These are phyloP conservation scores for Hevea brasiliensis DNA, from an alignment of 345 rosid species.

Conservation along the genomic window DNA sequence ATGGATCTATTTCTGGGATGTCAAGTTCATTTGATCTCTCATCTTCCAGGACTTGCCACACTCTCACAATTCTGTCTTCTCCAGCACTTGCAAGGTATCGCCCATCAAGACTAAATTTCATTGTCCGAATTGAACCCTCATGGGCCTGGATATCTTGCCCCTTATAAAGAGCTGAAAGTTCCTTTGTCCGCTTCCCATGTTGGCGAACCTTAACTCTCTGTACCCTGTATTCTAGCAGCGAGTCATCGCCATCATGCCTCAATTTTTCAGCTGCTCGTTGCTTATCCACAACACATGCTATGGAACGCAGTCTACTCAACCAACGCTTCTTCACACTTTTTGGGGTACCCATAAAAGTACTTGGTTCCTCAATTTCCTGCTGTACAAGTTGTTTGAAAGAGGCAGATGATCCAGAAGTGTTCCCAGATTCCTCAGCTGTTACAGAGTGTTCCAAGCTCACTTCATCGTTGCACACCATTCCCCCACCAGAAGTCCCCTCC, in stretches of 20 bases:
- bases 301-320: slow-evolving; percentile 56
- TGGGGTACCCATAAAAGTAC: slow-evolving; percentile 19
- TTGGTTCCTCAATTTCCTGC: slow-evolving; percentile 33
- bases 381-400: slow-evolving; percentile 26
- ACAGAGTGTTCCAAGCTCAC: slow-evolving; percentile 22
- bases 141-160: slow-evolving; percentile 78
- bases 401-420: slow-evolving; percentile 20
- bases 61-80: slow-evolving; percentile 63
- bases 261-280: slow-evolving; percentile 39
- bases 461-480: slow-evolving; percentile 28
- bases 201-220: slow-evolving; percentile 24
- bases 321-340: slow-evolving; percentile 59
- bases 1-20: slow-evolving; percentile 50
- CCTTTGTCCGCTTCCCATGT: slow-evolving; percentile 51
- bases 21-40: slow-evolving; percentile 45
- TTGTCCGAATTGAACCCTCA: slow-evolving; percentile 60
- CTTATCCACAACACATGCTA: slow-evolving; percentile 51
- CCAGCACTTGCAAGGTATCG: slow-evolving; percentile 71
- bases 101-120: slow-evolving; percentile 79
- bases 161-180: slow-evolving; percentile 58
- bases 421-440: slow-evolving; percentile 14
- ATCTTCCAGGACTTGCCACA: slow-evolving; percentile 68
- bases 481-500: slow-evolving; percentile 38
- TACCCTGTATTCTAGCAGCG: slow-evolving; percentile 30
- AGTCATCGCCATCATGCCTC: slow-evolving; percentile 32